Evolutionary conservation across 345 rosid genomes (phyloP), one percentile per base, ranked within the genome.

Genomic region (Passiflora organensis): DNA sequence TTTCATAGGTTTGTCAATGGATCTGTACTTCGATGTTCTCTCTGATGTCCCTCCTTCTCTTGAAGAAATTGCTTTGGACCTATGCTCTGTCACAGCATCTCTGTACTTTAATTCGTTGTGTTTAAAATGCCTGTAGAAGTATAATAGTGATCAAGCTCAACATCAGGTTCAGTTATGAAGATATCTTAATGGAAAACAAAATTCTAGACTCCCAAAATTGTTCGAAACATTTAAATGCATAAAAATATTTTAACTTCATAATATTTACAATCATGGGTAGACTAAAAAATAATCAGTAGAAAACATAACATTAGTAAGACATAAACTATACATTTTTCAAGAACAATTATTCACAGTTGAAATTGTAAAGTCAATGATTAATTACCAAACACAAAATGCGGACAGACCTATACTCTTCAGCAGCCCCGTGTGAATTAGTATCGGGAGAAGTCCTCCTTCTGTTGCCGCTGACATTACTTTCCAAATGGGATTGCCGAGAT

Each of bases 21-120:
- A 59, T 75, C 78, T 82, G 39, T 80, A 76, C 67, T 77, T 86
- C 17, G 83, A 66, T 53, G 64, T 70, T 63, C 82, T 84, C 69
- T 84, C 96, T 22, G 82, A 57, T 19, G 60, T 77, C 61, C 81
- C 91, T 60, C 86, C 69, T 63, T 77, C 89, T 71, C 81, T 79
- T 21, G 82, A 80, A 50, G 87, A 78, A 51, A 53, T 69, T 45
- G 78, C 72, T 72, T 78, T 82, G 0, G 78, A 55, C 81, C 75
- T 78, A 56, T 71, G 85, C 32, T 88, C 96, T 10, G 53, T 25
- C 20, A 47, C 64, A n/a, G 59, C 55, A 56, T 81, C 84, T 59
- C 76, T 78, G 66, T 72, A 60, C n/a, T n/a, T n/a, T 0, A 45
- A 14, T 51, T 84, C 88, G 23, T 82, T 84, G 36, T 62, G 67